Evolutionary conservation across 306 rosid genomes (phyloP).

Genomic region (Citrullus mucosospermus): DNA sequence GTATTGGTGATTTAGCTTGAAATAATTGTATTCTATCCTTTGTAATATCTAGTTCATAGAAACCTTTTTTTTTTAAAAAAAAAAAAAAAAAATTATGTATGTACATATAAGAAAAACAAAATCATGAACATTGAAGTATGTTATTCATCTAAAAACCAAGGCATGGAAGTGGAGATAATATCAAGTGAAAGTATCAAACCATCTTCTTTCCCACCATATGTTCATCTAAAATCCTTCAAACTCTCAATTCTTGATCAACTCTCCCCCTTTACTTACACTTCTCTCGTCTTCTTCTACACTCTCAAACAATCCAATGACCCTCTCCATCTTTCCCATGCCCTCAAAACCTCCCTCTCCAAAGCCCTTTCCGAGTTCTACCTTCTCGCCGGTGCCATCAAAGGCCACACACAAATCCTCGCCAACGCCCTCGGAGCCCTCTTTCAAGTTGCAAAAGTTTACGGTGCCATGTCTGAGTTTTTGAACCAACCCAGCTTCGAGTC

Average conservation of each 20-base stretch:
- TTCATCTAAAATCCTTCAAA: slow-evolving; percentile 25
- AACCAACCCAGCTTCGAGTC: not conserved
- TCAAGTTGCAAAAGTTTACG: not conserved
- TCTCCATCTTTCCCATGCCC: not conserved
- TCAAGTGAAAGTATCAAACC: slow-evolving; percentile 32
- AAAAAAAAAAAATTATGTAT: no score
- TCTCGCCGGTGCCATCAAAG: slow-evolving; percentile 19
- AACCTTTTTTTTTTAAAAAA: no score
- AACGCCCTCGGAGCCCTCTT: slow-evolving; percentile 8
- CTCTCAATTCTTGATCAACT: slow-evolving; percentile 47
- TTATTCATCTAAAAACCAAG: not conserved
- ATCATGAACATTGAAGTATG: no score
- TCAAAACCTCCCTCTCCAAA: slow-evolving; percentile 35
- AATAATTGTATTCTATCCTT: no score
- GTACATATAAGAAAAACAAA: no score
- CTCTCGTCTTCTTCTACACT: slow-evolving; percentile 23
- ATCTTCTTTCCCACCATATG: slow-evolving; percentile 23
- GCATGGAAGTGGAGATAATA: slow-evolving; percentile 11
- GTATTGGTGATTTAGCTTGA: no score
- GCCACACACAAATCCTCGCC: not conserved
- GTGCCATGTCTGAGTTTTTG: not conserved
- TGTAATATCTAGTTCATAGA: no score
- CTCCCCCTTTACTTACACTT: slow-evolving; percentile 27
- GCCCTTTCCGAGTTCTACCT: slow-evolving; percentile 28
- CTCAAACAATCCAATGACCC: not conserved